phyloP scores from a whole-genome alignment of 192 early-diverging fungal genomes.

The Rhizophagus prolifer region DNA sequence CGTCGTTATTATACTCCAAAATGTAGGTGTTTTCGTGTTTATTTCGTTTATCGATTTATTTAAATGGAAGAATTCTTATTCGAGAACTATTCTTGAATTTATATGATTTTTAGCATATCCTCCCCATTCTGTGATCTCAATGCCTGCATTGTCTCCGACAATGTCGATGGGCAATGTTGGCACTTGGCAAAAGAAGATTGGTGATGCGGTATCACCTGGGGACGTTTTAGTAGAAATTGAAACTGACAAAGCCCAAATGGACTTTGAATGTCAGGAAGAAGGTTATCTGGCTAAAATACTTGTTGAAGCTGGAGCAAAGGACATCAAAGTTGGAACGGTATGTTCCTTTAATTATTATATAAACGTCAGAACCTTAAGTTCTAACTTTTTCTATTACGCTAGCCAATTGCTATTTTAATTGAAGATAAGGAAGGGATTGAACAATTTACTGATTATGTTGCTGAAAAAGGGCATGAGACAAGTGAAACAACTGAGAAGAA shows the following conservation, averaged over 20 bases:
- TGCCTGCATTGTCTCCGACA: conserved; percentile 99
- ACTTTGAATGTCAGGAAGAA: conserved; percentile 99
- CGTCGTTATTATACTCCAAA: too few species aligned
- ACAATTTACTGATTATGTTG: conserved; percentile 81
- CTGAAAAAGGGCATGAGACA: conserved; percentile 45
- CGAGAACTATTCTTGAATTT: too few species aligned
- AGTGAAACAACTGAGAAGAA: conserved; percentile 39
- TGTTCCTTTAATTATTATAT: conserved; percentile 15
- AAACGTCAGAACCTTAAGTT: background rate
- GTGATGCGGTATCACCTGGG: conserved; percentile 84
- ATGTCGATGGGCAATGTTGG: conserved; percentile 97
- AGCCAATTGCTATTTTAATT: conserved; percentile 89
- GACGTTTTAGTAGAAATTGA: conserved; percentile 96
- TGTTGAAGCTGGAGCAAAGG: conserved; percentile 80
- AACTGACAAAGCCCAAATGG: conserved; percentile 99
- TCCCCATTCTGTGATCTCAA: conserved; percentile 79
- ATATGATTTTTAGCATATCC: conserved; percentile 58
- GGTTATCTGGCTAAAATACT: conserved; percentile 95
- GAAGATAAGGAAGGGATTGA: conserved; percentile 86
- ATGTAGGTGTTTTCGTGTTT: too few species aligned
- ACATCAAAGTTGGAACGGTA: conserved; percentile 77
- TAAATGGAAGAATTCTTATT: too few species aligned
- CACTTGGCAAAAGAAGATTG: conserved; percentile 90
- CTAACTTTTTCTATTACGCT: conserved; percentile 5
- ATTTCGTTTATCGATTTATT: too few species aligned